Evolutionary conservation across 805 yeast species (phyloP).

Genomic region (Sporopachydermia lactativora): DNA sequence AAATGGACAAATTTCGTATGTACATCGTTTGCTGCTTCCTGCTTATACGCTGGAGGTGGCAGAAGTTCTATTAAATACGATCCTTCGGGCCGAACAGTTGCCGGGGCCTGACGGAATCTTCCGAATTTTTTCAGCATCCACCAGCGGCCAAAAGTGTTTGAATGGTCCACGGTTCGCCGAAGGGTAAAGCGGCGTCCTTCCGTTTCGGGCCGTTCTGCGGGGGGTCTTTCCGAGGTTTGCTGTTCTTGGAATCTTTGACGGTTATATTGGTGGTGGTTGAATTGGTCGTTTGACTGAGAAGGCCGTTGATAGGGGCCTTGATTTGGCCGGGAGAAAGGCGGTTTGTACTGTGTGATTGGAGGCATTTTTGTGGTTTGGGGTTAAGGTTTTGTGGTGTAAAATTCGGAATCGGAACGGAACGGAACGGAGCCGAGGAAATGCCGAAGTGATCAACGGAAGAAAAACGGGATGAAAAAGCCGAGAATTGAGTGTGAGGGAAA

Average conservation of each 20-base stretch:
- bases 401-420: too few species aligned
- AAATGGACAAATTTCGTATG: slow-evolving; percentile 80
- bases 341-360: neutral
- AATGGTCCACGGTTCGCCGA: slow-evolving; percentile 67
- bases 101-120: slow-evolving; percentile 27
- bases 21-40: slow-evolving; percentile 42
- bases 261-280: slow-evolving; percentile 62
- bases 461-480: too few species aligned
- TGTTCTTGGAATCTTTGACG: slow-evolving; percentile 32
- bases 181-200: slow-evolving; percentile 38
- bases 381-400: too few species aligned
- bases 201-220: slow-evolving; percentile 7
- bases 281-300: neutral
- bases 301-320: neutral
- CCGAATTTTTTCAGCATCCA: slow-evolving; percentile 31
- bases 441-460: too few species aligned
- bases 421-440: too few species aligned
- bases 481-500: too few species aligned
- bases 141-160: slow-evolving; percentile 59
- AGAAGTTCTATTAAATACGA: slow-evolving; percentile 42
- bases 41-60: slow-evolving; percentile 48
- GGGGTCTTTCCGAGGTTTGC: slow-evolving; percentile 7
- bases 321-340: neutral
- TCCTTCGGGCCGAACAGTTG: slow-evolving; percentile 52
- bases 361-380: neutral